Evolutionary conservation across 139 green algal genomes (phyloP), one percentile per base, ranked within the genome.

Genomic region (Chlamydomonas sp.): DNA sequence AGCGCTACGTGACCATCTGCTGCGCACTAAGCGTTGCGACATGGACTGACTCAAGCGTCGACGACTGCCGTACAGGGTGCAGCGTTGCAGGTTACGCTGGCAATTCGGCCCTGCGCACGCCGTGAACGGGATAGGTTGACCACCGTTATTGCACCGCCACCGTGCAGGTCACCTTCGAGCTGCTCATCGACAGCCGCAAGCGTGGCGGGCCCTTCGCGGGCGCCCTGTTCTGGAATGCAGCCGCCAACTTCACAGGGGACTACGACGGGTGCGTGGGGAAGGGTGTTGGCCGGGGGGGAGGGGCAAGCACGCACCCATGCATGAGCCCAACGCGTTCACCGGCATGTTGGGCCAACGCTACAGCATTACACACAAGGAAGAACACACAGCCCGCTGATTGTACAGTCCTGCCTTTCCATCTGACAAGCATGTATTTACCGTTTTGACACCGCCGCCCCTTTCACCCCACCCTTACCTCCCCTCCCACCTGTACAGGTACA

Each of bases 191-290:
- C 64, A 84, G 73, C 49, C 74, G 66, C 2, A 8, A 60, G 1
- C 18, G 49, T 31, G 69, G 72, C 8, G 89, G 89, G 3, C 18
- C 84, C 57, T 67, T 91, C 16, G 79, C 89, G 10, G 89, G 89
- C 1, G 67, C 77, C 10, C 49, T 90, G 78, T 91, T 91, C 61
- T 91, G 89, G 89, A 88, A 81, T 62, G 83, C 63, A 1, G 83
- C 74, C 2, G 63, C 63, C 8, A 82, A 88, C 31, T 77, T 76
- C 83, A 88, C 83, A 0, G 73, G 83, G 0, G 83, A 88, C 49
- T 59, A 7, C 8, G 83, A 88, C 63, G 83, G 83, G 83, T 88
- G 63, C 3, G 83, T 60, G 20, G 61, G 3, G 12, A 18, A 31
- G 69, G 69, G 69, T n/a, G 5, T n/a, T n/a, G n/a, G n/a, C n/a